Conservation (phyloP, 257 asterid species). For the Ophiorrhiza pumila region DNA sequence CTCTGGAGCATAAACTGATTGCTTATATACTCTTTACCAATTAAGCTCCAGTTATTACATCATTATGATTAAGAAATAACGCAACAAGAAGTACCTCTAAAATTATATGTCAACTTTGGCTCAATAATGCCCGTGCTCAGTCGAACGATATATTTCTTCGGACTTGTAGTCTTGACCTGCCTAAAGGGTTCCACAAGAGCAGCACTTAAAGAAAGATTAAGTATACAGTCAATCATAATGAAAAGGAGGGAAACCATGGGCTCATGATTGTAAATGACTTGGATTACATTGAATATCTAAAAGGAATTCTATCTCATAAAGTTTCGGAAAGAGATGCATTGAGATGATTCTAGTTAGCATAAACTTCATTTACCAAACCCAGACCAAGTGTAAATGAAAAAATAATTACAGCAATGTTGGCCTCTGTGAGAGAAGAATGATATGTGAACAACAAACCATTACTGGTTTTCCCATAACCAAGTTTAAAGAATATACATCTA, state of each 20-base stretch:
- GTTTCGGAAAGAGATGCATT: neutral
- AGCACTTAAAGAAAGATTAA: neutral
- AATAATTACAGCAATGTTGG: neutral
- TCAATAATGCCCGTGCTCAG: constrained; percentile 42
- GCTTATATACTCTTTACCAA: neutral
- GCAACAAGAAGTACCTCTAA: constrained; percentile 25
- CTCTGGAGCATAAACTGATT: neutral
- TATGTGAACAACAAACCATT: neutral
- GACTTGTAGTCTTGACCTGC: constrained; percentile 58
- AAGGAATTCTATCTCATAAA: neutral
- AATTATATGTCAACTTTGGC: constrained; percentile 37
- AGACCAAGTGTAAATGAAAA: neutral
- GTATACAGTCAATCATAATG: neutral
- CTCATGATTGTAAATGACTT: neutral
- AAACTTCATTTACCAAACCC: neutral
- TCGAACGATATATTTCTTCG: constrained; percentile 46
- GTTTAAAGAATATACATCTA: neutral
- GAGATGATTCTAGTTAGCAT: neutral
- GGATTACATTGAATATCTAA: neutral
- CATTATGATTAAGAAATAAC: neutral
- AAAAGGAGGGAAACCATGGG: neutral
- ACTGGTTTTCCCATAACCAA: too few species aligned
- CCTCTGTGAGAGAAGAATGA: neutral
- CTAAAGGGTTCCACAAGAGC: constrained; percentile 5
- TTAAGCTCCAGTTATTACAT: neutral